phyloP scores from a whole-genome alignment of 768 basidiomycete species.

The Pulveroboletus sp. region DNA sequence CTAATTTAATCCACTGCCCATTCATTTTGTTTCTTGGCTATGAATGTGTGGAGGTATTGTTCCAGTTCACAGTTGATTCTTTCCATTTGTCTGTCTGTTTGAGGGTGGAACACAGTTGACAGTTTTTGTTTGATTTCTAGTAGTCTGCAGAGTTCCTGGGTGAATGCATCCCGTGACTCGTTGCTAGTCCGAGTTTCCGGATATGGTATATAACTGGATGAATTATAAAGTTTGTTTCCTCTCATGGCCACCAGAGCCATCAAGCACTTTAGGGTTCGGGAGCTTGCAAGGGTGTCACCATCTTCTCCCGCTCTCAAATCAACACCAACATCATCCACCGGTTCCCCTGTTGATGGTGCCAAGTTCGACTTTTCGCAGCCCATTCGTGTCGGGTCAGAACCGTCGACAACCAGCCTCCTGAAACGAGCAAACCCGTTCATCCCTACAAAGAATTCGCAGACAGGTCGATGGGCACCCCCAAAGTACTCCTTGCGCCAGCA shows the following conservation, averaged over 20 bases:
- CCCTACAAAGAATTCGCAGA: constrained; percentile 52
- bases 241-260: constrained; percentile 23
- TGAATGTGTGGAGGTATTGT: no score
- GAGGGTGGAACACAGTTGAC: no score
- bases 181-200: no score
- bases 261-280: constrained; percentile 24
- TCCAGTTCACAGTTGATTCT: no score
- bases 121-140: no score
- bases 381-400: background rate
- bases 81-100: no score
- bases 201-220: no score
- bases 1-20: no score
- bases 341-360: constrained; percentile 12
- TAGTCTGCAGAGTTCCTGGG: no score
- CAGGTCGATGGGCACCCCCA: constrained; percentile 63
- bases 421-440: constrained; percentile 62
- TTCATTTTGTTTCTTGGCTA: no score
- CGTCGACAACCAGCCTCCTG: constrained; percentile 8
- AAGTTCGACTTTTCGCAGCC: constrained; percentile 20
- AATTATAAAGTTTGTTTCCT: background rate
- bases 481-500: constrained; percentile 72
- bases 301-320: constrained; percentile 26
- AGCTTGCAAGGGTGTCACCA: constrained; percentile 17
- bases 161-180: no score
- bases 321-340: background rate